A percentile compares a stretch with the other conserved stretches of the same genome.
Evolutionary conservation across 2,329 filamentous ascomycete genomes (phyloP).

Genomic region (Fusarium vanettenii): DNA sequence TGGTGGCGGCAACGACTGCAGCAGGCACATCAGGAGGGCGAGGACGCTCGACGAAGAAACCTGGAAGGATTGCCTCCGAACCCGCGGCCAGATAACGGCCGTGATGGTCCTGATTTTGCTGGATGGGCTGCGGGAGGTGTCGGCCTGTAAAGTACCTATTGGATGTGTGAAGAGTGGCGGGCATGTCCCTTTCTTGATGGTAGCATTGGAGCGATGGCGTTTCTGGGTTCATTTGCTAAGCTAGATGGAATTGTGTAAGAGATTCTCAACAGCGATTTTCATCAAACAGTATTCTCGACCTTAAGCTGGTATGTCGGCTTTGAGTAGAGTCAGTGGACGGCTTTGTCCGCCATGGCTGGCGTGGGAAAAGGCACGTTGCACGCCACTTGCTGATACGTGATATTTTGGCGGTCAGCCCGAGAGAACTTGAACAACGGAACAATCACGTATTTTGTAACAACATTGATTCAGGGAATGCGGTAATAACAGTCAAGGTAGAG

Average conservation of each 20-base stretch:
- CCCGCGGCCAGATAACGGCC: constrained; percentile 37
- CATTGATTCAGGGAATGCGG: background rate
- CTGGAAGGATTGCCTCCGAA: constrained; percentile 45
- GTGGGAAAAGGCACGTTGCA: background rate
- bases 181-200: constrained; percentile 34
- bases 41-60: constrained; percentile 48
- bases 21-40: constrained; percentile 59
- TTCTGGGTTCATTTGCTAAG: constrained; percentile 39
- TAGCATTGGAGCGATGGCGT: constrained; percentile 46
- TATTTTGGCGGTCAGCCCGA: background rate
- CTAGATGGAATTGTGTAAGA: constrained; percentile 2
- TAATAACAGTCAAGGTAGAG: background rate
- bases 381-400: background rate
- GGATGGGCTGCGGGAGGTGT: constrained; percentile 53
- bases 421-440: background rate
- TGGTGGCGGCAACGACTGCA: constrained; percentile 83
- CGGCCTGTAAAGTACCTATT: constrained; percentile 43
- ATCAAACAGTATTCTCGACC: background rate
- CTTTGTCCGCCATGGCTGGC: background rate
- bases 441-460: background rate
- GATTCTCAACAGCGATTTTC: background rate
- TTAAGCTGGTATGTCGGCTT: background rate
- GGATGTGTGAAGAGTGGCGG: background rate
- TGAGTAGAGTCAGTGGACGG: background rate
- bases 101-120: constrained; percentile 45